A percentile compares a stretch with the other conserved stretches of the same genome.
Conservation (phyloP, 2,329 filamentous ascomycete species). For the Tetracladium maxilliforme region DNA sequence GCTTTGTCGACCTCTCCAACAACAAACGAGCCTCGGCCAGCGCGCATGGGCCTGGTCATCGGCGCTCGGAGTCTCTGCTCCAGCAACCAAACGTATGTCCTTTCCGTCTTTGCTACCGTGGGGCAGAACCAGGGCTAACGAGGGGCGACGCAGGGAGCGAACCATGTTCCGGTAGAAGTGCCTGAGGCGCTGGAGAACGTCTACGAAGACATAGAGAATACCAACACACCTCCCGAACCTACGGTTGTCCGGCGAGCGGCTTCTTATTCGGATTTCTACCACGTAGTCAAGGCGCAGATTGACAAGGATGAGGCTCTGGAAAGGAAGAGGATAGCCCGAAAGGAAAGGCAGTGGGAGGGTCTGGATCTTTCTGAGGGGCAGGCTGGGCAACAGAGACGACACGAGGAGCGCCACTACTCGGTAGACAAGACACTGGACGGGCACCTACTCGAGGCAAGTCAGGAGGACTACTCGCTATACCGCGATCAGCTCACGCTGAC, state of each 20-base stretch:
- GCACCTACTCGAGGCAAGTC: slow-evolving; percentile 64
- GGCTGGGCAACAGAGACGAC: slow-evolving; percentile 41
- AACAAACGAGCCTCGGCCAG: slow-evolving; percentile 31
- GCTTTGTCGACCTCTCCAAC: slow-evolving; percentile 50
- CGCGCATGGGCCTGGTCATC: slow-evolving; percentile 34
- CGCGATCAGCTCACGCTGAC: slow-evolving; percentile 69
- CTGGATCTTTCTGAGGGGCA: slow-evolving; percentile 43
- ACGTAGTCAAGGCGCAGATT: slow-evolving; percentile 41
- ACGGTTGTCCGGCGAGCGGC: slow-evolving; percentile 51
- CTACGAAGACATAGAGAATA: slow-evolving; percentile 38
- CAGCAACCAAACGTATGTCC: slow-evolving; percentile 46
- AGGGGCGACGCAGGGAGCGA: slow-evolving; percentile 33
- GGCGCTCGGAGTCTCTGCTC: slow-evolving; percentile 55
- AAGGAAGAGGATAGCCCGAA: slow-evolving; percentile 8
- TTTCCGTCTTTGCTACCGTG: slow-evolving; percentile 13
- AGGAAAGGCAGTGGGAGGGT: slow-evolving; percentile 23
- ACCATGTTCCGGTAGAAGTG: slow-evolving; percentile 32
- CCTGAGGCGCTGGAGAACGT: slow-evolving; percentile 41
- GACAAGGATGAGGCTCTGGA: slow-evolving; percentile 27
- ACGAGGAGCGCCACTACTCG: too few species aligned
- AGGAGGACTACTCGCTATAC: slow-evolving; percentile 75
- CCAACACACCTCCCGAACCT: slow-evolving; percentile 49
- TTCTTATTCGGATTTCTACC: slow-evolving; percentile 68
- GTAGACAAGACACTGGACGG: too few species aligned
- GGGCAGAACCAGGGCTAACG: slow-evolving; percentile 11